Conservation (phyloP, 2,329 filamentous ascomycete species). For the Albifimbria verrucaria region DNA sequence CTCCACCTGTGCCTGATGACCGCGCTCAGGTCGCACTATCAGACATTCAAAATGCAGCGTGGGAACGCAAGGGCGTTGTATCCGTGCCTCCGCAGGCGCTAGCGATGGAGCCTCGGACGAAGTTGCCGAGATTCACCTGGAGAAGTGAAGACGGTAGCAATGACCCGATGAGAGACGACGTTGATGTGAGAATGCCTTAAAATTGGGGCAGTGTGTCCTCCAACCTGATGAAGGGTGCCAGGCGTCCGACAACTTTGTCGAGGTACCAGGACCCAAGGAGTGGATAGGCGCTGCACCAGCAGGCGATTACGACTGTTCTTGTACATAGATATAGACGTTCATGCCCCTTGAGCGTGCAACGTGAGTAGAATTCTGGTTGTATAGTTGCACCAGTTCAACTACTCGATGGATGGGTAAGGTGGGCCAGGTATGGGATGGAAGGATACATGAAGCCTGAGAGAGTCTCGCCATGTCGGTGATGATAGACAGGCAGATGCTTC, state of each 20-base stretch:
- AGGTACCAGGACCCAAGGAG: not conserved
- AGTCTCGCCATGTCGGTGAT: no score
- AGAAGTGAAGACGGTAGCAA: constrained; percentile 9
- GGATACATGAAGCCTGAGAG: not conserved
- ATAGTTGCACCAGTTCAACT: not conserved
- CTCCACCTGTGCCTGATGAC: constrained; percentile 10
- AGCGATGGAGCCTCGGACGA: constrained; percentile 38
- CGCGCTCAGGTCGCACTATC: constrained; percentile 12
- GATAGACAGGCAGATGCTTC: no score
- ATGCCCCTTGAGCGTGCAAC: not conserved
- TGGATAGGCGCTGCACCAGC: not conserved
- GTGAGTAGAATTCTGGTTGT: not conserved
- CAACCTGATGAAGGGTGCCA: no score
- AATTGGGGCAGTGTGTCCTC: no score
- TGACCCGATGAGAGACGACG: not conserved
- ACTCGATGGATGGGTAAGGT: no score
- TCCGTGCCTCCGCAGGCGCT: constrained; percentile 34
- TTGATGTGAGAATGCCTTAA: no score
- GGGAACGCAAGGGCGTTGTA: constrained; percentile 34
- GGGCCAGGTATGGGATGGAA: no score
- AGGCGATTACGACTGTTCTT: not conserved
- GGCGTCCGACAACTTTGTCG: no score
- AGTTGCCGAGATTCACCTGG: constrained; percentile 48
- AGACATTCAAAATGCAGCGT: constrained; percentile 29
- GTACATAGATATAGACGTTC: not conserved